phyloP scores from a whole-genome alignment of 2,329 filamentous ascomycete genomes.

The Neofusicoccum parvum region DNA sequence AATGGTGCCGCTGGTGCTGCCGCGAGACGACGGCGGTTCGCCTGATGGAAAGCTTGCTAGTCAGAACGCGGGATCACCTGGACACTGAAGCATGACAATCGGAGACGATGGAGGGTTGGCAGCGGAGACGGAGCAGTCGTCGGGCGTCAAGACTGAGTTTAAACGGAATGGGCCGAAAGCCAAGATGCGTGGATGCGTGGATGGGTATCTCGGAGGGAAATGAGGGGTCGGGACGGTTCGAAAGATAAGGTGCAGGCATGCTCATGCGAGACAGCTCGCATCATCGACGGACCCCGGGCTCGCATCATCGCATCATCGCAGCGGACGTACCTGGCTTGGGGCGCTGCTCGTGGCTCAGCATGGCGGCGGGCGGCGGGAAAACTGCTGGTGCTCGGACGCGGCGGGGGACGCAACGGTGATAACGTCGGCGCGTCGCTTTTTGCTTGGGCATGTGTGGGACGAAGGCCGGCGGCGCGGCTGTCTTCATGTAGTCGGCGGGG shows the following conservation, averaged over 20 bases:
- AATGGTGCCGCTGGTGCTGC: neutral
- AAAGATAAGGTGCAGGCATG: neutral
- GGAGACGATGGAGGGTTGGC: neutral
- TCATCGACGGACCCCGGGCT: neutral
- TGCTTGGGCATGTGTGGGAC: no score
- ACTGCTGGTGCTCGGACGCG: no score
- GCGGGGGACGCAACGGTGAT: neutral
- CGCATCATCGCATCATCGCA: neutral
- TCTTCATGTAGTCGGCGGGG: neutral
- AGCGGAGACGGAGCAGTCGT: neutral
- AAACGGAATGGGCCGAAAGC: neutral
- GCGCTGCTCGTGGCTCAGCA: neutral
- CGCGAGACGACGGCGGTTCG: neutral
- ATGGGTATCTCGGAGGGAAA: neutral
- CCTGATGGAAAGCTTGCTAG: neutral
- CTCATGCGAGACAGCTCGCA: neutral
- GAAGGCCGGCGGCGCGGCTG: neutral
- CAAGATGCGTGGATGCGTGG: neutral
- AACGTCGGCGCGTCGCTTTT: neutral
- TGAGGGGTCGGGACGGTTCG: neutral
- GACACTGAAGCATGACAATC: neutral
- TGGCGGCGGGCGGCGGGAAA: neutral
- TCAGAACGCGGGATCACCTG: neutral
- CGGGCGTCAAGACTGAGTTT: neutral
- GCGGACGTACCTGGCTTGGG: neutral